Evolutionary conservation across 208 protist genomes (phyloP).

Genomic region (Histomonas meleagridis): DNA sequence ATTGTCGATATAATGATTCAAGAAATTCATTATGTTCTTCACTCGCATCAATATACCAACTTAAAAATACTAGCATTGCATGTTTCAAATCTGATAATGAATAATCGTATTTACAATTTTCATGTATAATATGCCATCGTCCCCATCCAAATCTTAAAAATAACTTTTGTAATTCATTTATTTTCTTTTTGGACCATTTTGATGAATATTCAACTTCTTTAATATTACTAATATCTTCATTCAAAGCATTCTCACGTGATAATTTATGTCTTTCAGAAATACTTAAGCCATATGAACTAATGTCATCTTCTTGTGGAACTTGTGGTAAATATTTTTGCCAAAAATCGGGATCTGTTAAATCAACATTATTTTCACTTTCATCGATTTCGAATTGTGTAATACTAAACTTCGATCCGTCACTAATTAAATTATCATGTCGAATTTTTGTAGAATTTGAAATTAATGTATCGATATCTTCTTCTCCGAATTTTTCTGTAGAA

Average conservation of each 20-base stretch:
- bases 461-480: slow-evolving; percentile 36
- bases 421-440: not conserved
- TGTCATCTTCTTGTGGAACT: not conserved
- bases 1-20: not conserved
- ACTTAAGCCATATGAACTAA: not conserved
- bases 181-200: slow-evolving; percentile 29
- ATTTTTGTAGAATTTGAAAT: not conserved
- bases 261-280: slow-evolving; percentile 3
- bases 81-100: not conserved
- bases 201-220: too few species aligned
- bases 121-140: not conserved
- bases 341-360: not conserved
- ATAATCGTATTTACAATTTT: not conserved
- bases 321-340: not conserved
- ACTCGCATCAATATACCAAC: not conserved
- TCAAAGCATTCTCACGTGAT: too few species aligned
- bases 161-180: not conserved
- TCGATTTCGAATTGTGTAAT: not conserved
- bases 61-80: not conserved
- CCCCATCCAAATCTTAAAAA: slow-evolving; percentile 8
- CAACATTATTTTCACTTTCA: not conserved
- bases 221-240: too few species aligned
- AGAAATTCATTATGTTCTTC: not conserved
- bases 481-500: not conserved
- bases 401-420: not conserved